Evolutionary conservation across 352 stramenopile species (phyloP), one percentile per base, ranked within the genome.

Genomic region (Thalassiosira sp.): DNA sequence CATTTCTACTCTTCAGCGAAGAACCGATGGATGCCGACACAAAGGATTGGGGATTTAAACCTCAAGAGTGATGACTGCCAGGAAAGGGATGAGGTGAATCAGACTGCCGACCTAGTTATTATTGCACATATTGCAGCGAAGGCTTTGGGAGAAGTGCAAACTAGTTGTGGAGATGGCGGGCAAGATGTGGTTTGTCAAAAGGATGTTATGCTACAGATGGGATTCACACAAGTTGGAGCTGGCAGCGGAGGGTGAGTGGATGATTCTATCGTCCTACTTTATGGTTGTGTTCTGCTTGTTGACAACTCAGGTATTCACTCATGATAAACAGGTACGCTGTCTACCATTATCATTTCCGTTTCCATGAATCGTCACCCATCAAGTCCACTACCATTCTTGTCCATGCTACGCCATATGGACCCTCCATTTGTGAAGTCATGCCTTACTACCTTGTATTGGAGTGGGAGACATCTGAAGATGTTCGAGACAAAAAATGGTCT

Each of bases 371-470:
- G 6, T 67, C 33, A 1, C 40, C 54, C 16, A 37, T 71, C 13
- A 51, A 66, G 15, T 70, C 75, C 2, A 67, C 54, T 16, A 57
- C 72, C 24, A 56, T 91, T 6, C 59, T 82, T 3, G 51, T 91
- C 10, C 82, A 91, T 70, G 22, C 86, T 2, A 89, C 86, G n/a
- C 86, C 86, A 1, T 89, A 91, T 66, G 86, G 86, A 16, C 86
- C 86, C 22, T 79, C 58, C 42, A 87, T 91, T 57, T 49, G 72
- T 1, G 73, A 90, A 65, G 77, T 85, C 10, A 83, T 91, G 75
- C 81, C 86, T 0, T 81, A 72, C 27, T 91, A 89, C 52, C 64
- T 87, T 13, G 63, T 91, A 1, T 31, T 91, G n/a, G 86, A 91
- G 46, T 66, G 63, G 22, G 76, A 86, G 43, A 72, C 65, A 15